A percentile compares a stretch with the other conserved stretches of the same genome.
Conservation (phyloP, 1,284 basidiomycete species). For the Irpex sp. region DNA sequence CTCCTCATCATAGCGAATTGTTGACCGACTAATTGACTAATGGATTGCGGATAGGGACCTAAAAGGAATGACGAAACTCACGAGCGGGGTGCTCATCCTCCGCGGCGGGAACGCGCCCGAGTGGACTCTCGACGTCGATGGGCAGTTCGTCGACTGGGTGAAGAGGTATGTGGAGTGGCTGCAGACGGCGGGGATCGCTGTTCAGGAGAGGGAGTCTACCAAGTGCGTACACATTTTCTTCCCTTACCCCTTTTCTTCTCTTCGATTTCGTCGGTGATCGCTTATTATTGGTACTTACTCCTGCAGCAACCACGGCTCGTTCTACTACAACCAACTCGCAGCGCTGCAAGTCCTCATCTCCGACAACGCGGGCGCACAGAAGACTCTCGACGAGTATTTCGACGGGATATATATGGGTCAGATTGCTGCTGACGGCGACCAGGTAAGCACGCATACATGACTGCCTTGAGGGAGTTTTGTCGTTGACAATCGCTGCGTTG, state of each 20-base stretch:
- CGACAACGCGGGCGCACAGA: slow-evolving; percentile 27
- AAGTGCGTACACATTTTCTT: slow-evolving; percentile 36
- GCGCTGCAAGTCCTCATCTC: slow-evolving; percentile 30
- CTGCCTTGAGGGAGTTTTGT: too few species aligned
- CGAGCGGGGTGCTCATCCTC: slow-evolving; percentile 48
- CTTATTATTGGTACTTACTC: too few species aligned
- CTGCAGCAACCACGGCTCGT: slow-evolving; percentile 33
- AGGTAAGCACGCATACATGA: slow-evolving; percentile 16
- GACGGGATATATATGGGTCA: slow-evolving; percentile 28
- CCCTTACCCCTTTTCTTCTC: too few species aligned
- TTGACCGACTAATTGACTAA: too few species aligned
- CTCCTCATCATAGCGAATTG: slow-evolving; percentile 4
- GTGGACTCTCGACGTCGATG: slow-evolving; percentile 49
- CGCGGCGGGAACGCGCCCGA: slow-evolving; percentile 37
- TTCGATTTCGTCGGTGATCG: too few species aligned
- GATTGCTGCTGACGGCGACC: slow-evolving; percentile 34
- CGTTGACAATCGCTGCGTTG: too few species aligned
- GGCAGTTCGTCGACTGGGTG: slow-evolving; percentile 39
- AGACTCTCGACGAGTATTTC: slow-evolving; percentile 32
- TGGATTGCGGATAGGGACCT: too few species aligned
- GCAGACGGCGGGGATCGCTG: slow-evolving; percentile 36
- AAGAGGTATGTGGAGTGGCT: slow-evolving; percentile 49
- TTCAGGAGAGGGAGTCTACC: slow-evolving; percentile 30
- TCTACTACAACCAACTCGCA: slow-evolving; percentile 31
- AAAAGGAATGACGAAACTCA: slow-evolving; percentile 53